Conservation (phyloP, 1,139 yeast species). For the Kodamaea arcana region DNA sequence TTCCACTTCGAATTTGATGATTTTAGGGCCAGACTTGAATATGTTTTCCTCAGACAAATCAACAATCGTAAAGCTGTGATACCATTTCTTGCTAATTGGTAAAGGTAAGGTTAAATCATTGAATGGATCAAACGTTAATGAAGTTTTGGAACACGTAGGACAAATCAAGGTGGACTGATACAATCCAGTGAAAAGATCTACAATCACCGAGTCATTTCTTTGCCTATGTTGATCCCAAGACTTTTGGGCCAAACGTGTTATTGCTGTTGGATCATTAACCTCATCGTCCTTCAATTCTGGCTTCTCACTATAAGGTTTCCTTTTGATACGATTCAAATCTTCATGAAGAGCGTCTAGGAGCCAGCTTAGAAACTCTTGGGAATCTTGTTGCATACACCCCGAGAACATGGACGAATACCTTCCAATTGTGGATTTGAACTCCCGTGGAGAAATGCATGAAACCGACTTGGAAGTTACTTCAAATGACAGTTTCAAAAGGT, state of each 20-base stretch:
- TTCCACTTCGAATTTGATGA: conserved; percentile 60
- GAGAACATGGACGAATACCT: conserved; percentile 76
- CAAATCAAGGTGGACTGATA: conserved; percentile 88
- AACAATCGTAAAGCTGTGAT: conserved; percentile 58
- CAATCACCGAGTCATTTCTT: conserved; percentile 81
- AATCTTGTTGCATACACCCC: conserved; percentile 90
- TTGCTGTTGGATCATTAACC: conserved; percentile 49
- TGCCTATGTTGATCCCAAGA: conserved; percentile 80
- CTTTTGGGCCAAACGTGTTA: conserved; percentile 58
- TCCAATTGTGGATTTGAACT: conserved; percentile 77
- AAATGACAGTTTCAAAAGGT: conserved; percentile 58
- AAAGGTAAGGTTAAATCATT: conserved; percentile 87
- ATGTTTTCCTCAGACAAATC: conserved; percentile 48
- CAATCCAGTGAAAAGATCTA: conserved; percentile 84
- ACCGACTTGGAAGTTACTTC: conserved; percentile 20
- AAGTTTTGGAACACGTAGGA: conserved; percentile 76
- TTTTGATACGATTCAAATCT: conserved; percentile 75
- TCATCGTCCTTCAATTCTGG: conserved; percentile 73
- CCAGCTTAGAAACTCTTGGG: conserved; percentile 91
- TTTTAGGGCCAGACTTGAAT: conserved; percentile 10
- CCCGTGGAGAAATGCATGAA: conserved; percentile 53
- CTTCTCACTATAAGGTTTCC: conserved; percentile 85
- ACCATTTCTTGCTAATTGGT: conserved; percentile 77
- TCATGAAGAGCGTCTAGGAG: conserved; percentile 90
- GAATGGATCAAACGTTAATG: conserved; percentile 92